Evolutionary conservation across 768 basidiomycete genomes (phyloP).

Genomic region (Kockovaella imperatae): DNA sequence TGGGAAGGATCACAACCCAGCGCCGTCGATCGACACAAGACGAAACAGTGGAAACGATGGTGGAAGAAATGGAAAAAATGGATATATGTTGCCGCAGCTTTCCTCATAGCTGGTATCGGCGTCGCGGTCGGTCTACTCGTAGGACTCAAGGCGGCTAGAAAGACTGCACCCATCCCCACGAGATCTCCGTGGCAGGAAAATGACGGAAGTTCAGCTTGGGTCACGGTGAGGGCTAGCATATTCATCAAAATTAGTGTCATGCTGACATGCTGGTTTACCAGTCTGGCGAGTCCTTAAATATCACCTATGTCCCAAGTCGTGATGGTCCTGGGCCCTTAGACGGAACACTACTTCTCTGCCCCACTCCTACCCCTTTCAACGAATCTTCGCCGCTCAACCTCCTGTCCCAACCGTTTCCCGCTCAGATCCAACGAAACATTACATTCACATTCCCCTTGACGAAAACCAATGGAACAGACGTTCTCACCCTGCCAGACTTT

Average conservation of each 20-base stretch:
- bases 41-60: conserved; percentile 9
- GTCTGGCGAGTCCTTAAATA: conserved; percentile 10
- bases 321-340: conserved; percentile 29
- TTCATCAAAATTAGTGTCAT: background rate
- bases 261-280: conserved; percentile 1
- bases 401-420: conserved; percentile 32
- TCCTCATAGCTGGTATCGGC: conserved; percentile 23
- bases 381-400: conserved; percentile 15
- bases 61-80: conserved; percentile 25
- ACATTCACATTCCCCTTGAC: conserved; percentile 27
- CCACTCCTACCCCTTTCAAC: conserved; percentile 26
- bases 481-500: conserved; percentile 4
- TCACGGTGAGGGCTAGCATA: conserved; percentile 5
- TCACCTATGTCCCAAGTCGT: conserved; percentile 23
- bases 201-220: conserved; percentile 13
- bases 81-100: conserved; percentile 12
- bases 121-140: conserved; percentile 27
- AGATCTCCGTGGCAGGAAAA: conserved; percentile 17
- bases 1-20: background rate
- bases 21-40: background rate
- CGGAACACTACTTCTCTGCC: conserved; percentile 29
- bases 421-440: conserved; percentile 19
- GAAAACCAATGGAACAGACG: background rate
- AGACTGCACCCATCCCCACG: background rate
- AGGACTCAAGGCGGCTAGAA: conserved; percentile 9